Percentiles rank a stretch among this genome's conserved stretches.
Conservation (phyloP, 2,329 filamentous ascomycete species). For the Trichoderma sp. region DNA sequence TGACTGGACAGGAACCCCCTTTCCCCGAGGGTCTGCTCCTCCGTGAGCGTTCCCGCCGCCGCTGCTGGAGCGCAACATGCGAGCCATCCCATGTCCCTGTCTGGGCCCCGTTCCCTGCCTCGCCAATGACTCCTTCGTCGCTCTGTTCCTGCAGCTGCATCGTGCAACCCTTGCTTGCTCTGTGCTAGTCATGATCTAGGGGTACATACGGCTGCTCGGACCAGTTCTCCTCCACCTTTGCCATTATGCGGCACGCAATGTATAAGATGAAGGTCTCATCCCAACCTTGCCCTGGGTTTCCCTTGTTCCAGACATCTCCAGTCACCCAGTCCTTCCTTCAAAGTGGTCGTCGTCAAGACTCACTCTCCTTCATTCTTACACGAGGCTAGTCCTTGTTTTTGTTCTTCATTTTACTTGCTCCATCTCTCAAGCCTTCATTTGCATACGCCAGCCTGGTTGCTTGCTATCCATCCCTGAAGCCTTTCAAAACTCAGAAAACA, state of each 20-base stretch:
- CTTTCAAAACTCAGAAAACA: conserved; percentile 25
- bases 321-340: conserved; percentile 32
- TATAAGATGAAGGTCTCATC: conserved; percentile 27
- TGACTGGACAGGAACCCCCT: conserved; percentile 24
- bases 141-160: conserved; percentile 29
- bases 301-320: conserved; percentile 24
- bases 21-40: conserved; percentile 10
- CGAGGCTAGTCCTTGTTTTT: conserved; percentile 45
- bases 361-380: conserved; percentile 36
- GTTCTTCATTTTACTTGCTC: conserved; percentile 13
- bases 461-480: conserved; percentile 34
- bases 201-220: background rate
- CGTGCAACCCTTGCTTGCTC: conserved; percentile 23
- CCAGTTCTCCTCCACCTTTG: conserved; percentile 13
- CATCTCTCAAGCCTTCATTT: conserved; percentile 12
- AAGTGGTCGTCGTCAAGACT: conserved; percentile 39
- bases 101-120: conserved; percentile 25
- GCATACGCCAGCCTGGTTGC: conserved; percentile 21
- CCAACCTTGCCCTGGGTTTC: conserved; percentile 21
- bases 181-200: conserved; percentile 24
- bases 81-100: conserved; percentile 27
- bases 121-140: conserved; percentile 26
- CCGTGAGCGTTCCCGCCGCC: conserved; percentile 3
- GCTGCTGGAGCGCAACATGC: conserved; percentile 25
- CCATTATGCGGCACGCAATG: conserved; percentile 22